Evolutionary conservation across 164 flowering plant species (phyloP), one percentile per base, ranked within the genome.

Genomic region (Vitis rotundifolia): DNA sequence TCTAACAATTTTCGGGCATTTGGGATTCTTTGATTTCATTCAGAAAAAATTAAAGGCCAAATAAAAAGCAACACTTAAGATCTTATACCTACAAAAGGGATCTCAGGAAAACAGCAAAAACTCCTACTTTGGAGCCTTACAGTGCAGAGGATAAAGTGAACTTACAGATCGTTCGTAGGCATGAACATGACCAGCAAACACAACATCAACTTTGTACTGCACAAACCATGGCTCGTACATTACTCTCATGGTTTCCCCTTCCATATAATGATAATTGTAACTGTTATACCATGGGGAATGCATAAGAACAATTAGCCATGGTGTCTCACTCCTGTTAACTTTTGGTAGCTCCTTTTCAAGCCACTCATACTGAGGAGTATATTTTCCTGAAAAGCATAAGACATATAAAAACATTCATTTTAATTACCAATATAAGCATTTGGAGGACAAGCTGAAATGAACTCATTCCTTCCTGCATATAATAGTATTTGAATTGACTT

Each of bases 191-290:
- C 90, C 92, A 49, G 92, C 80, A 79, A 86, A 86, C 7, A 88
- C 89, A 37, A 89, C 71, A 64, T 89, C 93, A 58, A 87, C 93
- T 61, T 87, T 89, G 87, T 83, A 76, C 73, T 83, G 14, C 5
- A 89, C 89, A 68, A 89, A 84, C 91, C 87, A 89, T 44, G 79
- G 73, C 61, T 87, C 91, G 52, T 55, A 89, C 85, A 87, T 79
- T 0, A 87, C 91, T 75, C 93, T 78, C 90, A 89, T 89, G 76
- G 81, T 80, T 78, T 89, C 93, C 2, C 91, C 91, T 81, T 89
- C 93, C 91, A 89, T 84, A 66, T 72, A 89, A 68, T 89, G 93
- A 62, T 83, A 76, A 67, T 80, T 80, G 74, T 88, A 76, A 75
- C 89, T 88, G 48, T 83, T 86, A 67, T 86, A 88, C 85, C 83